phyloP scores from a whole-genome alignment of 495 filamentous ascomycete species.

The Aspergillus steynii region DNA sequence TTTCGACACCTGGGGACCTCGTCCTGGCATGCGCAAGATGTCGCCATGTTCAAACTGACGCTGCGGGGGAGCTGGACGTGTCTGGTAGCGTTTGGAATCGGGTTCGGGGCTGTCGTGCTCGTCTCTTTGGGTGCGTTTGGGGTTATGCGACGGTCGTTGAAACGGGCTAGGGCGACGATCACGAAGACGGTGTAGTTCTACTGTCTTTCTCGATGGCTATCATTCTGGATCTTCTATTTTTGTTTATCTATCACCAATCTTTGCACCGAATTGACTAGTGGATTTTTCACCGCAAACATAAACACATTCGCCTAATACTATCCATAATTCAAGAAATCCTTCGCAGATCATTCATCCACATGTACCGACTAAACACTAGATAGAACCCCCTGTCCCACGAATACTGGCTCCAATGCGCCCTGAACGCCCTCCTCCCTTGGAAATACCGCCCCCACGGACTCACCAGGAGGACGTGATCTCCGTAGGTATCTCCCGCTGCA shows the following conservation, averaged over 20 bases:
- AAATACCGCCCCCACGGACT: conserved; percentile 11
- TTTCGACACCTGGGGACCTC: conserved; percentile 48
- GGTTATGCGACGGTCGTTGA: not conserved
- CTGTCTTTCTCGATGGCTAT: not conserved
- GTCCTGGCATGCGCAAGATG: conserved; percentile 47
- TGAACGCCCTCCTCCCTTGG: conserved; percentile 8
- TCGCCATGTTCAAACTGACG: conserved; percentile 2
- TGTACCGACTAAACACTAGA: conserved; percentile 15
- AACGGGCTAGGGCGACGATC: not conserved
- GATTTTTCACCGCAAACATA: too few relatives aligned
- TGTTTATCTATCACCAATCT: not conserved
- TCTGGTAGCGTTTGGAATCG: not conserved
- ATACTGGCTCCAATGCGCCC: conserved; percentile 14
- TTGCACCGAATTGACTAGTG: too few relatives aligned
- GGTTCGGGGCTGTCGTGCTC: not conserved
- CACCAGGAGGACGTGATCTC: conserved; percentile 11
- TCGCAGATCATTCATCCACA: conserved; percentile 16
- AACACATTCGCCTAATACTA: too few relatives aligned
- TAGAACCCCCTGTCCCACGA: conserved; percentile 15
- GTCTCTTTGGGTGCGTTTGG: not conserved
- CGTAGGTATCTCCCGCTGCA: not conserved
- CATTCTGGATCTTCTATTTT: not conserved
- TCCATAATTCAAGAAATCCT: not conserved
- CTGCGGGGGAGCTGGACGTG: not conserved
- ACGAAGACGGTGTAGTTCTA: not conserved